Evolutionary conservation across 805 yeast genomes (phyloP).

Genomic region (Monosporozyma unispora): DNA sequence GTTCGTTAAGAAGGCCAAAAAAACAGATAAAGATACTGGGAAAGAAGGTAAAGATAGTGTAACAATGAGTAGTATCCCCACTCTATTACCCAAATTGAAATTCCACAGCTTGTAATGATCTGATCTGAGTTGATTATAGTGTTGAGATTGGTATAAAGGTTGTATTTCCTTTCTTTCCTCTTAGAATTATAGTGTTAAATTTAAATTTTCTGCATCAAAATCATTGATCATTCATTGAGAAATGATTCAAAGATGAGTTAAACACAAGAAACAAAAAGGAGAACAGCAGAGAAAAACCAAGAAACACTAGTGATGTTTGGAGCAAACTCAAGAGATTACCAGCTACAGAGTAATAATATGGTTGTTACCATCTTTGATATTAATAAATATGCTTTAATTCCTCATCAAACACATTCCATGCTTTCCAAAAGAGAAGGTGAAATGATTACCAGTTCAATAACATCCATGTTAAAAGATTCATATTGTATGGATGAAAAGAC

Average conservation of each 20-base stretch:
- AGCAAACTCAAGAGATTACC: no score
- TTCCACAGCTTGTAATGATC: slow-evolving; percentile 17
- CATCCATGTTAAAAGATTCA: slow-evolving; percentile 14
- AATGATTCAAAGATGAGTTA: neutral
- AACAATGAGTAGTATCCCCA: slow-evolving; percentile 11
- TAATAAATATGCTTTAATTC: slow-evolving; percentile 12
- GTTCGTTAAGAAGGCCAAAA: slow-evolving; percentile 6
- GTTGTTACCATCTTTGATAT: slow-evolving; percentile 7
- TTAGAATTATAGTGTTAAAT: neutral
- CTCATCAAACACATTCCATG: slow-evolving; percentile 19
- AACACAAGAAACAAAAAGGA: neutral
- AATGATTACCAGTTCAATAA: slow-evolving; percentile 14
- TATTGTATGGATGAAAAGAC: slow-evolving; percentile 18
- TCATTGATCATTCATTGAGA: neutral
- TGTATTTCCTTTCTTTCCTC: no score
- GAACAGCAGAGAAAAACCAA: neutral
- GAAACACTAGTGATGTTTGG: no score
- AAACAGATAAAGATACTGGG: neutral
- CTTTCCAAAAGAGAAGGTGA: slow-evolving; percentile 22
- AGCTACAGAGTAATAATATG: no score
- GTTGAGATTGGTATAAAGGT: neutral
- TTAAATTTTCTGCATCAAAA: neutral
- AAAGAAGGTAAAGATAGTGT: neutral
- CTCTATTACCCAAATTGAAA: slow-evolving; percentile 18
- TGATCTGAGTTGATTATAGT: no score